phyloP scores from a whole-genome alignment of 306 rosid species.

The Hippophae rhamnoides region DNA sequence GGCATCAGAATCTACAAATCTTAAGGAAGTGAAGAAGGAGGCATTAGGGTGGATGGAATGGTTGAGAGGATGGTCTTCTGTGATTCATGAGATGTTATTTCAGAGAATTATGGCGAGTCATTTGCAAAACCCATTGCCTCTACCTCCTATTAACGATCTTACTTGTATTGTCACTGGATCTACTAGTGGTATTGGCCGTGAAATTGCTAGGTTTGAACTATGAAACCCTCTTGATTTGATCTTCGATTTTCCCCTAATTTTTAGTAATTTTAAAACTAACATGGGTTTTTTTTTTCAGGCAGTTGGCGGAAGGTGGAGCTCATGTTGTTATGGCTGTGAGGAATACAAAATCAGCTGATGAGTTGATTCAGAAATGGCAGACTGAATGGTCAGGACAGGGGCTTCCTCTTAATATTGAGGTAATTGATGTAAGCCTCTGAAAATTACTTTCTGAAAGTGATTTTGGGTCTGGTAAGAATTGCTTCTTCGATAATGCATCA shows the following conservation, averaged over 20 bases:
- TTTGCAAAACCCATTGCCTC: slow-evolving; percentile 73
- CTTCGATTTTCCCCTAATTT: background rate
- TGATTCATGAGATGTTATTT: slow-evolving; percentile 65
- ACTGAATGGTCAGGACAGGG: slow-evolving; percentile 67
- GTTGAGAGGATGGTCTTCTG: slow-evolving; percentile 61
- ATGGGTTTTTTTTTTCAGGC: slow-evolving; percentile 43
- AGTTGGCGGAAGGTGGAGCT: slow-evolving; percentile 88
- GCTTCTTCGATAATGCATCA: no score
- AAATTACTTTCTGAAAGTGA: no score
- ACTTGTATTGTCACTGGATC: slow-evolving; percentile 90
- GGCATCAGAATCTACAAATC: background rate
- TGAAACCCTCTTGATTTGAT: background rate
- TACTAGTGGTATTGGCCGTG: slow-evolving; percentile 92
- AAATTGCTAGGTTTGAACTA: slow-evolving; percentile 65
- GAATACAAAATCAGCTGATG: slow-evolving; percentile 69
- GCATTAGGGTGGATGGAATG: slow-evolving; percentile 85
- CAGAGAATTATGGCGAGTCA: slow-evolving; percentile 87
- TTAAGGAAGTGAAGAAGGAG: slow-evolving; percentile 31
- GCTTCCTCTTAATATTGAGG: slow-evolving; percentile 92
- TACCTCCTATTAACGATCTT: slow-evolving; percentile 71
- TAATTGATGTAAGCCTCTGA: slow-evolving; percentile 14
- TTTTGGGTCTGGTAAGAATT: no score
- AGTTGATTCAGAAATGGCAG: slow-evolving; percentile 88
- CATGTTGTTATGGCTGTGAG: slow-evolving; percentile 99
- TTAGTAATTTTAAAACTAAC: no score